These are phyloP conservation scores for Orbilia oligospora DNA, from an alignment of 2,329 filamentous ascomycete species.

Conservation along the genomic window DNA sequence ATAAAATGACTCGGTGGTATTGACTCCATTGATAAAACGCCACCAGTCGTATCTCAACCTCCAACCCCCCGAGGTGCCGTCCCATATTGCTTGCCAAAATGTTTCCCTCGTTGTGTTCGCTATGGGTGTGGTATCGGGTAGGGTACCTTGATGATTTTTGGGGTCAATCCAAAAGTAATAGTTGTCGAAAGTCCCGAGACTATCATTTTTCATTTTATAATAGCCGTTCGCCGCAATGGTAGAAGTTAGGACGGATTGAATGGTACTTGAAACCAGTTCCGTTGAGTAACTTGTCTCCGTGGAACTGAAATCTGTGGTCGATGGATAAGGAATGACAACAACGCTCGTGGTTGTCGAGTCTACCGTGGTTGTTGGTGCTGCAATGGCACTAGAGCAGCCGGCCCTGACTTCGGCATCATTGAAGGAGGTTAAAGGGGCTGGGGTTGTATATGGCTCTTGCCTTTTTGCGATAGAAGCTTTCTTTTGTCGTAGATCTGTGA, in stretches of 20 bases:
- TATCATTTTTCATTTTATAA: slow-evolving; percentile 3
- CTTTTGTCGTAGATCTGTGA: background rate
- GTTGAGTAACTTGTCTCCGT: slow-evolving; percentile 8
- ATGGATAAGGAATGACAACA: background rate
- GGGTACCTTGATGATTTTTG: background rate
- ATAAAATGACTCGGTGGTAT: background rate
- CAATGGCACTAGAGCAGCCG: slow-evolving; percentile 1
- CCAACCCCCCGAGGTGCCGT: background rate
- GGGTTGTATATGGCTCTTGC: background rate
- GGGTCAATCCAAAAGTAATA: background rate
- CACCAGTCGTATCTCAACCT: background rate
- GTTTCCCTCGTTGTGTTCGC: background rate
- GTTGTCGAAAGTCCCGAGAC: background rate
- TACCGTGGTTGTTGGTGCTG: background rate
- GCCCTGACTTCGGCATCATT: background rate
- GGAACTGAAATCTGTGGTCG: background rate
- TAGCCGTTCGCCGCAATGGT: background rate
- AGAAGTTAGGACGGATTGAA: background rate
- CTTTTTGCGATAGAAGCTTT: background rate
- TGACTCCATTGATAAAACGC: background rate
- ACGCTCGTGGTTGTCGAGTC: background rate
- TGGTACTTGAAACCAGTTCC: background rate
- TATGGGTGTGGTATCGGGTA: background rate
- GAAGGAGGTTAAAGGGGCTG: slow-evolving; percentile 7
- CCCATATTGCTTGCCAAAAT: background rate